A percentile compares a stretch with the other conserved stretches of the same genome.
Conservation (phyloP, 257 asterid genomes). For the Nicotiana tabacum region DNA sequence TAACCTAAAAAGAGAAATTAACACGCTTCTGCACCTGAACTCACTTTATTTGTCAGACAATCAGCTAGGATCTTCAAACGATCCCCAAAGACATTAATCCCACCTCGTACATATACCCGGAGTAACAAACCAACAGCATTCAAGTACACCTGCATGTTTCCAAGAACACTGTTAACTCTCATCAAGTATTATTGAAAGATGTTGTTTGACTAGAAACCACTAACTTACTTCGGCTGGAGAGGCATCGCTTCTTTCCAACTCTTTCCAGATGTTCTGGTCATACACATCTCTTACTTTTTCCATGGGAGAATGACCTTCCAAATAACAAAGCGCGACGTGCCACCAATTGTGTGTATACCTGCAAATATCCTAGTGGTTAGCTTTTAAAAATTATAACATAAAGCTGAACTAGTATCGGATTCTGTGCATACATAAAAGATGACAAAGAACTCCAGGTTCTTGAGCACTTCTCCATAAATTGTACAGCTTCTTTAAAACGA, state of each 20-base stretch:
- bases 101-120: conserved; percentile 64
- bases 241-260: conserved; percentile 73
- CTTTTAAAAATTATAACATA: background rate
- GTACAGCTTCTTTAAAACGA: conserved; percentile 87
- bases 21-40: conserved; percentile 25
- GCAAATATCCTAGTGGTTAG: conserved; percentile 11
- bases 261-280: conserved; percentile 72
- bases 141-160: conserved; percentile 59
- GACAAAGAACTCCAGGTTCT: conserved; percentile 73
- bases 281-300: conserved; percentile 60
- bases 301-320: conserved; percentile 77
- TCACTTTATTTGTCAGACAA: conserved; percentile 58
- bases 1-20: background rate
- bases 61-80: conserved; percentile 53
- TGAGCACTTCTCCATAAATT: conserved; percentile 79
- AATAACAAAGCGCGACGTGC: conserved; percentile 90
- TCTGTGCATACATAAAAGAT: conserved; percentile 67
- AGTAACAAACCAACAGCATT: conserved; percentile 75
- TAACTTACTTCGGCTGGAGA: conserved; percentile 54
- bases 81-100: conserved; percentile 43
- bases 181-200: background rate
- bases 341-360: conserved; percentile 99
- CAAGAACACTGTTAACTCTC: conserved; percentile 6
- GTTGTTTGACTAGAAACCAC: conserved; percentile 4
- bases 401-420: background rate